Conservation (phyloP, 2,329 filamentous ascomycete genomes). For the Bipolaris oryzae region DNA sequence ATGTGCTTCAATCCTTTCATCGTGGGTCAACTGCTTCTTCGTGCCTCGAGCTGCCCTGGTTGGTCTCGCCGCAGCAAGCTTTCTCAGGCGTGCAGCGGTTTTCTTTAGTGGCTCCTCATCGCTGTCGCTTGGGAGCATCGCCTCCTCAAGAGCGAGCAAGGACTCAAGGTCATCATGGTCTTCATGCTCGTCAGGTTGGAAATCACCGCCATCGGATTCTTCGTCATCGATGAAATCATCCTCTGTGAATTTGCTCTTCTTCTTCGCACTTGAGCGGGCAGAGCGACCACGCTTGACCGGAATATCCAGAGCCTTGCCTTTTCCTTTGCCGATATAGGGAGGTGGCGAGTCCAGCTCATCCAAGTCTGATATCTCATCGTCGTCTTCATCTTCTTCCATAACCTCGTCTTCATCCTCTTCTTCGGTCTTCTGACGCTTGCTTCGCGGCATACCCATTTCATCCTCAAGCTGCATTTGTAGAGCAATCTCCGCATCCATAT, state of each 20-base stretch:
- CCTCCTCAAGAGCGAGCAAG: slow-evolving; percentile 24
- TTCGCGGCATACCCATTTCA: slow-evolving; percentile 53
- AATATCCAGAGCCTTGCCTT: slow-evolving; percentile 28
- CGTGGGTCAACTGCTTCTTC: slow-evolving; percentile 37
- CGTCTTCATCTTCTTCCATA: slow-evolving; percentile 28
- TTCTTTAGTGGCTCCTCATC: slow-evolving; percentile 37
- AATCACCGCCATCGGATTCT: slow-evolving; percentile 38
- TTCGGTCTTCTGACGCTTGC: slow-evolving; percentile 47
- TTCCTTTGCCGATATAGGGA: slow-evolving; percentile 31
- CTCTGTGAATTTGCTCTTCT: slow-evolving; percentile 17
- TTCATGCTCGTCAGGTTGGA: slow-evolving; percentile 32
- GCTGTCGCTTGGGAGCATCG: slow-evolving; percentile 30
- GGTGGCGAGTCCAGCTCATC: slow-evolving; percentile 12
- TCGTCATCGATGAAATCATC: slow-evolving; percentile 29
- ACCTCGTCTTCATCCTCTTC: slow-evolving; percentile 39
- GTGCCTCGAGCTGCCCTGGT: slow-evolving; percentile 18
- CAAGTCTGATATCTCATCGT: slow-evolving; percentile 13
- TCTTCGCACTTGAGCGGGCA: slow-evolving; percentile 28
- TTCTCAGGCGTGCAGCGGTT: slow-evolving; percentile 25
- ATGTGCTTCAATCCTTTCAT: slow-evolving; percentile 28
- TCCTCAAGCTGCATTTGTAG: slow-evolving; percentile 61
- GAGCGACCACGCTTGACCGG: slow-evolving; percentile 24
- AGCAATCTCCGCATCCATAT: slow-evolving; percentile 62
- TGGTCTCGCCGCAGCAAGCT: slow-evolving; percentile 14
- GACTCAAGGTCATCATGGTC: slow-evolving; percentile 35